Evolutionary conservation across 164 flowering plant genomes (phyloP), one percentile per base, ranked within the genome.

Genomic region (Paratinospora sagittata): DNA sequence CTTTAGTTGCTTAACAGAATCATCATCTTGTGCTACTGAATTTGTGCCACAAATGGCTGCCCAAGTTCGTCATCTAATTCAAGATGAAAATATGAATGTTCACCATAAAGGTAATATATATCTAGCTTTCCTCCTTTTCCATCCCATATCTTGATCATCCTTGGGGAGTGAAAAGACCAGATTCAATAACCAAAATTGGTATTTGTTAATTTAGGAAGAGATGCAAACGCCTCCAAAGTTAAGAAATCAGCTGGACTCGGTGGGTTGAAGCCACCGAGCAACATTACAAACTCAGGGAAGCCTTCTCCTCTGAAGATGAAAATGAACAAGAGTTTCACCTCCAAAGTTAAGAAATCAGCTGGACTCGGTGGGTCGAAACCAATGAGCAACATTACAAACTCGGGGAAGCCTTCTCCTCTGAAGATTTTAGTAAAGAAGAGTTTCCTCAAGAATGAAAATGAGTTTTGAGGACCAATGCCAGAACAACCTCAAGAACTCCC

Each of bases 281-380:
- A 91, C 77, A 81, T 89, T 64, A 86, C 94, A 68, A 88, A 91
- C 82, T 83, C 87, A 0, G 79, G 74, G 52, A 85, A 84, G 78
- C 83, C 85, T 24, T 62, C 66, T 41, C 33, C 69, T n/a, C 75
- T 47, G 39, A 75, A 82, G 52, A 66, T 69, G 52, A 65, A 68
- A 33, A 24, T 80, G 36, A 79, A 79, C 77, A 85, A 84, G 74
- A 76, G 73, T 30, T 47, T 67, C 0, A n/a, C n/a, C n/a, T n/a
- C n/a, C n/a, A n/a, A n/a, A n/a, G n/a, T n/a, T n/a, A n/a, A n/a
- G n/a, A n/a, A n/a, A n/a, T n/a, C n/a, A n/a, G n/a, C n/a, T n/a
- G n/a, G n/a, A n/a, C n/a, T n/a, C n/a, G n/a, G n/a, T n/a, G n/a
- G n/a, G n/a, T n/a, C n/a, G n/a, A n/a, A n/a, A n/a, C n/a, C n/a